Evolutionary conservation across 768 basidiomycete species (phyloP), one percentile per base, ranked within the genome.

Genomic region (Suillus subluteus): DNA sequence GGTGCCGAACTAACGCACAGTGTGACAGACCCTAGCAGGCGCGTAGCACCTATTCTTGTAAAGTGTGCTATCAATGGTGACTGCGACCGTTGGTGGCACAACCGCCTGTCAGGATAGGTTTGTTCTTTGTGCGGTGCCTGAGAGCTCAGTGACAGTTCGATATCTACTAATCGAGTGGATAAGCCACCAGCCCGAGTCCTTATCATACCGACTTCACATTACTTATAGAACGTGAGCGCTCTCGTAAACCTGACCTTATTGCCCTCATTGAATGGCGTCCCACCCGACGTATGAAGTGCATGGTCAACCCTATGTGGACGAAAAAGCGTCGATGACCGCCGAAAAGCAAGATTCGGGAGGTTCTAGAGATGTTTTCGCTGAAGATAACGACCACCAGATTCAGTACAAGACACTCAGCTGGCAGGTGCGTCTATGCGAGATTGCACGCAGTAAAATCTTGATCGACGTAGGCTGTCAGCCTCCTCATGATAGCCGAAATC

Each of bases 401-500:
- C 83, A 78, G 41, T 86, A 86, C 78, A 84, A 84, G 73, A 86
- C 84, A 0, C 75, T 86, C 11, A 82, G 80, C 59, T 85, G 84
- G 84, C 84, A 82, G 80, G 83, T 82, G 26, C 4, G 65, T 68
- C 38, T 52, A 43, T 48, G 46, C 58, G 40, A 13, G 56, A 43
- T 32, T 32, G 41, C 6, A 32, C 41, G 18, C 26, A 21, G 18
- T 61, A 12, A 43, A 40, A 61, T 65, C 5, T 41, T 55, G 21
- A 26, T 41, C 43, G 21, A 32, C 7, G 26, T 63, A 86, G 83
- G 83, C 85, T 66, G 82, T 86, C 9, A 74, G 78, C 32, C 68
- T 85, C 62, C 73, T 87, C 23, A 87, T 87, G 86, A 85, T 86
- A 62, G 84, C 85, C 52, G 85, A 86, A 71, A 85, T 86, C 32